A percentile compares a stretch with the other conserved stretches of the same genome.
Evolutionary conservation across 805 yeast genomes (phyloP).

Genomic region (Candida sonorensis): DNA sequence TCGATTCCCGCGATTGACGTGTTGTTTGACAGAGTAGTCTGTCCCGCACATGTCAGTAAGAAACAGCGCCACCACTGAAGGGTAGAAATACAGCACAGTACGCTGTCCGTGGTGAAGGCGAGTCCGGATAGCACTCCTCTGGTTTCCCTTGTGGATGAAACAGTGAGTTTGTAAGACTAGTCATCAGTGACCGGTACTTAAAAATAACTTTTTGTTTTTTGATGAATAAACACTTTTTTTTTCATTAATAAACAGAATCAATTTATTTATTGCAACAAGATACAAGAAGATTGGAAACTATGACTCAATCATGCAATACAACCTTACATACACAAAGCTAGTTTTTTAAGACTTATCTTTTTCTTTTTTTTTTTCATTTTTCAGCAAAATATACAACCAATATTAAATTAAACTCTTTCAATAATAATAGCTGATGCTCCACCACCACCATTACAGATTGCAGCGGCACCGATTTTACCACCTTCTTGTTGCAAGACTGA

Average conservation of each 20-base stretch:
- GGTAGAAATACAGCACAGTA: slow-evolving; percentile 40
- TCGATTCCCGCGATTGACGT: slow-evolving; percentile 35
- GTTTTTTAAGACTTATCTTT: too few species aligned
- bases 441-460: slow-evolving; percentile 99
- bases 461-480: slow-evolving; percentile 89
- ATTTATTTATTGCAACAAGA: background rate
- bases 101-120: slow-evolving; percentile 36
- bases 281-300: too few species aligned
- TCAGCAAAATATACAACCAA: too few species aligned
- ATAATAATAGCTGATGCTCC: slow-evolving; percentile 93
- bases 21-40: slow-evolving; percentile 27
- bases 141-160: slow-evolving; percentile 22
- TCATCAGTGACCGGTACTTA: slow-evolving; percentile 17
- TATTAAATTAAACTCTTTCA: slow-evolving; percentile 62
- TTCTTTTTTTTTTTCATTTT: too few species aligned
- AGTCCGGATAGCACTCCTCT: slow-evolving; percentile 30
- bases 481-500: slow-evolving; percentile 78
- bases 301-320: too few species aligned
- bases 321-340: too few species aligned
- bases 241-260: background rate
- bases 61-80: slow-evolving; percentile 32
- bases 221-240: background rate
- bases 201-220: slow-evolving; percentile 3
- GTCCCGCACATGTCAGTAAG: slow-evolving; percentile 22
- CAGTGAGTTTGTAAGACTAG: slow-evolving; percentile 12